Conservation (phyloP, 306 rosid species). For the Hippophae rhamnoides region DNA sequence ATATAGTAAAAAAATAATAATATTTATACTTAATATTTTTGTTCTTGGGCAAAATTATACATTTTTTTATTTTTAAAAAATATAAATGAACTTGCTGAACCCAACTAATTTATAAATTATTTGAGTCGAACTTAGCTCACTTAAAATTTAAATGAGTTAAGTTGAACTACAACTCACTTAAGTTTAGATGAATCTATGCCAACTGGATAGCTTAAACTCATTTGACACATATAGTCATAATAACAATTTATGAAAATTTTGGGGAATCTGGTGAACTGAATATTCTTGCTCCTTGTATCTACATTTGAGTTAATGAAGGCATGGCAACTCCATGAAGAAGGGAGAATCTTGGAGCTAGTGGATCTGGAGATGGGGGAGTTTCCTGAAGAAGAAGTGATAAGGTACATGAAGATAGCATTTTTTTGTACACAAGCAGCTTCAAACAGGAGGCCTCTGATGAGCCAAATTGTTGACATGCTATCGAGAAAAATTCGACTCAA, state of each 20-base stretch:
- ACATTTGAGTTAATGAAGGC: conserved; percentile 35
- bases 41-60: too few relatives aligned
- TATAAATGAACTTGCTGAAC: too few relatives aligned
- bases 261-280: neutral
- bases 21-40: too few relatives aligned
- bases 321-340: conserved; percentile 83
- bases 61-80: too few relatives aligned
- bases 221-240: too few relatives aligned
- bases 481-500: conserved; percentile 57
- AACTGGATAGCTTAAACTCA: too few relatives aligned
- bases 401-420: conserved; percentile 83
- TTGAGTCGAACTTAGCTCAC: too few relatives aligned
- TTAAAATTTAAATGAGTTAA: too few relatives aligned
- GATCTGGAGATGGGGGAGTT: conserved; percentile 54
- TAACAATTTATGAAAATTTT: neutral
- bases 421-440: conserved; percentile 82
- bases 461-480: conserved; percentile 75
- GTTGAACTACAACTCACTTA: too few relatives aligned
- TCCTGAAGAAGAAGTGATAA: conserved; percentile 53
- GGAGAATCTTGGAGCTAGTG: conserved; percentile 54
- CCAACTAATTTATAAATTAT: too few relatives aligned
- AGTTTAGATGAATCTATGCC: too few relatives aligned
- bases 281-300: neutral
- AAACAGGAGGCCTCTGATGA: conserved; percentile 67
- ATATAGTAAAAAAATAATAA: too few relatives aligned